Evolutionary conservation across 805 yeast species (phyloP), one percentile per base, ranked within the genome.

Genomic region (Huiozyma naganishii): DNA sequence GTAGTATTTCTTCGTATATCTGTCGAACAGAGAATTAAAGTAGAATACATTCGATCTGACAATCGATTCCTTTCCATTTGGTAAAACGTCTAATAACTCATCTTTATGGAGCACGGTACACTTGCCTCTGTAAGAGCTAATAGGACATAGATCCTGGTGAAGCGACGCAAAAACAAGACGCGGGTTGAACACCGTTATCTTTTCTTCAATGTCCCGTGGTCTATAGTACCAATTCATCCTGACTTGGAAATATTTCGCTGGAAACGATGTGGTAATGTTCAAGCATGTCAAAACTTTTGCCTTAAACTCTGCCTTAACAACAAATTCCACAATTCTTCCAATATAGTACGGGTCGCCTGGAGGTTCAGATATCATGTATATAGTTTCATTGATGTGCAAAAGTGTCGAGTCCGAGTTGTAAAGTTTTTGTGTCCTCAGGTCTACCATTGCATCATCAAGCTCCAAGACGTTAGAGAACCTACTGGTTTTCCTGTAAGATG

Each of bases 331-430:
- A 35, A 90, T 72, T 36, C 90, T 70, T 1, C 94, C 97, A 37
- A 92, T 74, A 54, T 87, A 85, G 67, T 83, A 92, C 0, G 97
- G 97, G 54, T 87, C 96, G 2, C 95, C 92, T 0, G 95, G 87
- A 1, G 95, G 95, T 60, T 87, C 96, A 49, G 92, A 78, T 9
- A 89, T 72, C 79, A 89, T 78, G 58, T 83, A 88, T 7, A 88
- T 80, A 46, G 71, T 77, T 45, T 88, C 95, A 42, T 65, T 55
- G 36, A 55, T 50, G 38, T 51, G 51, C 7, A 68, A 32, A 2
- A 60, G 36, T 33, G 27, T 45, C 27, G 40, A 60, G 6, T 48
- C 53, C 0, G 43, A 34, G 29, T 51, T 51, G 12, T 43, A 44
- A 13, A 70, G 42, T 9, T 41, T 45, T 27, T 65, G 64, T 12